Conservation (phyloP, 1,284 basidiomycete species). For the Boletellus dicymbophilus region DNA sequence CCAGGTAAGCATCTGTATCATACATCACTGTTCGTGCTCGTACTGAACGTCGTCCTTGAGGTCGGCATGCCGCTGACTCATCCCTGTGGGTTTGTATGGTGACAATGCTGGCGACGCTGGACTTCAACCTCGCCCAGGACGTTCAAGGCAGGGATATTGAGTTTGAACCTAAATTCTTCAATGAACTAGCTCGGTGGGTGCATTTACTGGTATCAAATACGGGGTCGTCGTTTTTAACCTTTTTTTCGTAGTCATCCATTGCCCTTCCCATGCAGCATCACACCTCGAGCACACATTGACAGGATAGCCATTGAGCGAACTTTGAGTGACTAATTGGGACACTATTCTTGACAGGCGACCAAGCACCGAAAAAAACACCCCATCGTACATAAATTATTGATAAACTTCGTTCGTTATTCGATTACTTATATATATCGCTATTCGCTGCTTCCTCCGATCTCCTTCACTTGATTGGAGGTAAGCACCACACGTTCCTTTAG, state of each 20-base stretch:
- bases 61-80: slow-evolving; percentile 5
- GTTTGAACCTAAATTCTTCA: background rate
- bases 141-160: slow-evolving; percentile 2
- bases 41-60: background rate
- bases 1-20: slow-evolving; percentile 6
- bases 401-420: too few species aligned
- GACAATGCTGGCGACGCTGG: slow-evolving; percentile 11
- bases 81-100: slow-evolving; percentile 12
- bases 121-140: slow-evolving; percentile 7
- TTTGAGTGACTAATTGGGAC: too few species aligned
- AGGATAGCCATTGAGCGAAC: too few species aligned
- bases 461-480: too few species aligned
- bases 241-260: background rate
- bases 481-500: too few species aligned
- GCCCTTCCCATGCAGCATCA: background rate
- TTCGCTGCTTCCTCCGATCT: too few species aligned
- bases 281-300: background rate
- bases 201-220: background rate
- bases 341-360: too few species aligned
- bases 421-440: too few species aligned
- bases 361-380: too few species aligned
- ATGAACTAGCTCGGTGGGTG: background rate
- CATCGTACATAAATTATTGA: too few species aligned
- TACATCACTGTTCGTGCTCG: too few species aligned
- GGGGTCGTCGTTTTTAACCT: too few species aligned